Evolutionary conservation across 257 asterid genomes (phyloP).

Genomic region (Ajuga chamaepitys): DNA sequence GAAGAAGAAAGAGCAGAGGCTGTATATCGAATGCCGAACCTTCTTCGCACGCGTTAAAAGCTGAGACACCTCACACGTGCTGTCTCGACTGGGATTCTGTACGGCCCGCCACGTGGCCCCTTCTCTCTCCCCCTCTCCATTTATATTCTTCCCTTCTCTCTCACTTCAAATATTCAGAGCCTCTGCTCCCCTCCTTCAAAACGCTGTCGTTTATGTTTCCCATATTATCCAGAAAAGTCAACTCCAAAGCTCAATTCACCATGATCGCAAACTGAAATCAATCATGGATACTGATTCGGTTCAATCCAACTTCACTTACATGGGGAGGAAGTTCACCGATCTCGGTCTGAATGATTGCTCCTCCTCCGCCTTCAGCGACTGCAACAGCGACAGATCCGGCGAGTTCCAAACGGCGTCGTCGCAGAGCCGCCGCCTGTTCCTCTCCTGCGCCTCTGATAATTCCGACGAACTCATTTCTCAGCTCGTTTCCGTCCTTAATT

Average conservation of each 20-base stretch:
- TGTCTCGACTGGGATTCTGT: constrained; percentile 42
- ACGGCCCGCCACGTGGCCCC: constrained; percentile 59
- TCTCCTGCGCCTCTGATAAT: constrained; percentile 60
- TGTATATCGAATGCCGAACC: constrained; percentile 22
- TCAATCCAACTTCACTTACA: constrained; percentile 42
- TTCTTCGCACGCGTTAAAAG: constrained; percentile 59
- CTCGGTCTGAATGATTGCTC: constrained; percentile 41
- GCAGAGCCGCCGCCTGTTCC: constrained; percentile 59
- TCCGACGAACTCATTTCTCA: constrained; percentile 65
- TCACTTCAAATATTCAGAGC: neutral
- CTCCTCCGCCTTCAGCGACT: constrained; percentile 90
- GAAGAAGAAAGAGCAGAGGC: neutral
- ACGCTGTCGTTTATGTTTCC: constrained; percentile 36
- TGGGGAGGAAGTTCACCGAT: constrained; percentile 59
- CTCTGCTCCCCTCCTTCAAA: neutral
- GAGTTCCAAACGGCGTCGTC: constrained; percentile 69
- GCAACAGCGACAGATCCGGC: constrained; percentile 93
- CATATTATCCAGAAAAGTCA: neutral
- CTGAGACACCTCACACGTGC: constrained; percentile 57
- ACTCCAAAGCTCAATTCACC: neutral
- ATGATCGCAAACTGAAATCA: constrained; percentile 1
- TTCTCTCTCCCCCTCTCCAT: constrained; percentile 9
- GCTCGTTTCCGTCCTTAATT: constrained; percentile 62
- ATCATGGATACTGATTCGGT: constrained; percentile 62
- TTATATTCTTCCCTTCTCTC: constrained; percentile 32